A percentile compares a stretch with the other conserved stretches of the same genome.
Conservation (phyloP, 2,329 filamentous ascomycete species). For the Rhinocladiella similis region DNA sequence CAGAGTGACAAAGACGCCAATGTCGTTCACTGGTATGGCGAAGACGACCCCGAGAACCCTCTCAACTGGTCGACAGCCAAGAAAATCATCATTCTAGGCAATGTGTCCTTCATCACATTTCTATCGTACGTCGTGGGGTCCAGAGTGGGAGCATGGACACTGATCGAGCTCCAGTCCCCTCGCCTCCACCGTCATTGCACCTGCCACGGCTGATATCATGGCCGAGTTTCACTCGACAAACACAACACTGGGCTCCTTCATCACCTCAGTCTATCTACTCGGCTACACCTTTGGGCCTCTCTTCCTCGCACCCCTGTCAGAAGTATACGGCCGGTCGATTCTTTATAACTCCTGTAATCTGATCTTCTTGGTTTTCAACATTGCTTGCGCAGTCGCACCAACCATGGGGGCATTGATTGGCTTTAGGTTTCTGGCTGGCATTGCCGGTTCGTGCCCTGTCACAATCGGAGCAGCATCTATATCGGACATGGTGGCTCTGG, state of each 20-base stretch:
- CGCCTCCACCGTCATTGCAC: constrained; percentile 48
- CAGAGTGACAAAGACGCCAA: too few relatives aligned
- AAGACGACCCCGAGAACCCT: constrained; percentile 60
- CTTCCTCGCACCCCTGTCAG: constrained; percentile 59
- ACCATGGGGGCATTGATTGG: constrained; percentile 56
- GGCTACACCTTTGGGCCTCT: constrained; percentile 61
- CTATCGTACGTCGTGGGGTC: too few relatives aligned
- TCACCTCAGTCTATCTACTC: constrained; percentile 63
- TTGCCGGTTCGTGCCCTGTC: constrained; percentile 62
- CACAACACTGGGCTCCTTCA: constrained; percentile 50
- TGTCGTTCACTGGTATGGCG: constrained; percentile 60
- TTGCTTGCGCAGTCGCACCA: constrained; percentile 64
- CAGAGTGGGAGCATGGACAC: too few relatives aligned
- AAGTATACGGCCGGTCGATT: constrained; percentile 63
- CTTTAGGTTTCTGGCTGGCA: constrained; percentile 63
- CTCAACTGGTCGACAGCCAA: constrained; percentile 56
- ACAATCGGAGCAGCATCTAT: constrained; percentile 68
- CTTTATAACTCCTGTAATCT: constrained; percentile 59
- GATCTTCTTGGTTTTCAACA: constrained; percentile 63
- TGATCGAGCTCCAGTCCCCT: too few relatives aligned
- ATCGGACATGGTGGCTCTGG: constrained; percentile 61
- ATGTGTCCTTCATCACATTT: constrained; percentile 53
- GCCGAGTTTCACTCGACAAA: constrained; percentile 48
- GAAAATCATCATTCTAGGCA: constrained; percentile 45
- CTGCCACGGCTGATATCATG: constrained; percentile 43